Conservation (phyloP, 306 rosid species). For the Quercus bicolor region DNA sequence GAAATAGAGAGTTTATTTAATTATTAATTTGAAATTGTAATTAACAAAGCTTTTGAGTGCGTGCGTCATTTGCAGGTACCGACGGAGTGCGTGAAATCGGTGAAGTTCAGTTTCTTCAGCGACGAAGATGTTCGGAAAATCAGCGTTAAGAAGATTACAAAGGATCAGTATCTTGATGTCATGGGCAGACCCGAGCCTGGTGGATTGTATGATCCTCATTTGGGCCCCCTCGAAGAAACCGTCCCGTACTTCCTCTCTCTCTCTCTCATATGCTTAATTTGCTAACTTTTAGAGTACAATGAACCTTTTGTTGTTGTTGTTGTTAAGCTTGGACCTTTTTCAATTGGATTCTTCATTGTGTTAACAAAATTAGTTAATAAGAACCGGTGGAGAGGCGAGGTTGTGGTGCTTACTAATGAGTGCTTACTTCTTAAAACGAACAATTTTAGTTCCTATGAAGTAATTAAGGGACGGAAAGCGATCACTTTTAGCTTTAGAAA, state of each 20-base stretch:
- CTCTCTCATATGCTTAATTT: neutral
- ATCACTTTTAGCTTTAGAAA: no score
- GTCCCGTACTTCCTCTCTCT: conserved; percentile 33
- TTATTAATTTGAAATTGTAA: neutral
- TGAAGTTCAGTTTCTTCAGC: conserved; percentile 63
- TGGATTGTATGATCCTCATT: conserved; percentile 80
- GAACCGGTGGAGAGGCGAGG: no score
- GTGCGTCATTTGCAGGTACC: conserved; percentile 44
- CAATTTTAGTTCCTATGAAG: no score
- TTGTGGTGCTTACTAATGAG: no score
- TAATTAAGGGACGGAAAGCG: no score
- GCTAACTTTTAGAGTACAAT: no score
- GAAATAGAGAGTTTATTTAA: neutral
- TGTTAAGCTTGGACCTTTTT: neutral
- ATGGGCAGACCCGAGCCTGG: conserved; percentile 43
- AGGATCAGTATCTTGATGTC: conserved; percentile 30
- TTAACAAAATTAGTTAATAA: no score
- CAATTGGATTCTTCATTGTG: neutral
- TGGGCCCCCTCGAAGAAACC: conserved; percentile 63
- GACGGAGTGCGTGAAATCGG: conserved; percentile 49
- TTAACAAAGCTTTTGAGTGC: neutral
- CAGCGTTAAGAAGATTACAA: conserved; percentile 53
- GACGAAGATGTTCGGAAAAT: conserved; percentile 49
- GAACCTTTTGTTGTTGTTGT: neutral
- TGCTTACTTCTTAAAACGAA: no score